Evolutionary conservation across 73 alveolate species (phyloP), one percentile per base, ranked within the genome.

Genomic region (Paramecium bursaria): DNA sequence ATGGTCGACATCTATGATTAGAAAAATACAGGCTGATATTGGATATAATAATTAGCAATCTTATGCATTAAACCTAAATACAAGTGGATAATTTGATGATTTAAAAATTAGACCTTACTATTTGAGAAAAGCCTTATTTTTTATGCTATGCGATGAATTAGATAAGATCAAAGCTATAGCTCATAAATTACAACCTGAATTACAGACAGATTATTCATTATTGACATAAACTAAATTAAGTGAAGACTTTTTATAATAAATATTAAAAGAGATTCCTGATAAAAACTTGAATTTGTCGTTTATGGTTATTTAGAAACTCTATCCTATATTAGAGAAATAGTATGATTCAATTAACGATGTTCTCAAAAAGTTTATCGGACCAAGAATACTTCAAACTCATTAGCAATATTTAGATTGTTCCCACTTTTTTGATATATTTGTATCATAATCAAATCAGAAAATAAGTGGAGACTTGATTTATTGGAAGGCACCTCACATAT

Each of bases 401-500:
- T 17, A 54, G 15, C 42, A 79, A 15, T 73, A 79, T 21, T 79
- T 53, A 15, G 76, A 79, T 79, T 53, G 89, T 25, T 42, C 85
- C 9, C 89, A 79, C 26, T 79, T 79, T 54, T 79, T 79, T 25
- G 89, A 79, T 2, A 25, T 79, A 3, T 31, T 79, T 13, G 57
- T 79, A 54, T 1, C 57, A 39, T 6, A 79, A 53, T 55, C 48
- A 1, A 47, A 53, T 21, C n/a, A 53, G 15, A 47, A 53, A 3
- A 21, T 53, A 13, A 53, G 25, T 44, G 31, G 11, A 55, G 39
- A 55, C 14, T 30, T 53, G 2, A 15, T 79, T 15, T 79, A 79
- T 54, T 79, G 89, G 89, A 79, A 73, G 54, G 60, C 75, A 33
- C 89, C 89, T 19, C 89, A 79, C 47, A 79, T 79, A 10, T 79